Base-by-base conservation (phyloP, 495 filamentous ascomycete genomes). In the Entonaema liquescens region DNA sequence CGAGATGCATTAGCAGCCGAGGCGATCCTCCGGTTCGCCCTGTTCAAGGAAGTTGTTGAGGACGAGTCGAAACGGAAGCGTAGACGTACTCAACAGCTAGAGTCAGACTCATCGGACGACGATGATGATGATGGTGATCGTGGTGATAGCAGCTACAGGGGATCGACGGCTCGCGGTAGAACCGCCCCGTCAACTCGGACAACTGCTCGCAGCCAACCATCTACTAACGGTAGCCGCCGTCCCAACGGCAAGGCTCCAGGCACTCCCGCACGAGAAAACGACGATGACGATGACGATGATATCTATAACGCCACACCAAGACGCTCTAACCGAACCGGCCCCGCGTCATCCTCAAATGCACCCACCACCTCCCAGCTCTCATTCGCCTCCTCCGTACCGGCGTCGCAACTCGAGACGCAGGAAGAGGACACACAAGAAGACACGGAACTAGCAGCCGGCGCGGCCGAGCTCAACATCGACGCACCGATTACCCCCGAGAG, bases 41-140 rank as follows among this genome's bases (percentile, higher is more conserved):
- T 99, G 61, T 99, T 98, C 87, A 99, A 99, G 79, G 95, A 99
- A 82, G 89, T 99, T 17, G 83, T 97, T 21, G 92, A 95, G 78
- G 91, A 93, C 70, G 92, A 94, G 77, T 92, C 93, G 47, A 86
- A 89, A 66, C 95, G 94, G 83, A 89, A 89, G 68, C 82, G 88
- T 23, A 83, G 90, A 19, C 86, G 86, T 57, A 89, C 83, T 5
- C 78, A 79, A 15, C 79, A 79, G 8, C 61, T 76, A 13, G 81
- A 83, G 61, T 71, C 74, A 13, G 77, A 59, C 54, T 77, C 76
- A 29, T 77, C 77, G 11, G 62, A 64, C 49, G 78, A 78, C 50
- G 76, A 73, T 0, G 79, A 74, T 56, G 76, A 80, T 15, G 80
- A 78, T 57, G 56, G 56, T 5, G 79, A 80, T 36, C 74, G 68